Conservation (phyloP, 805 yeast species). For the Metschnikowia peoriensis region DNA sequence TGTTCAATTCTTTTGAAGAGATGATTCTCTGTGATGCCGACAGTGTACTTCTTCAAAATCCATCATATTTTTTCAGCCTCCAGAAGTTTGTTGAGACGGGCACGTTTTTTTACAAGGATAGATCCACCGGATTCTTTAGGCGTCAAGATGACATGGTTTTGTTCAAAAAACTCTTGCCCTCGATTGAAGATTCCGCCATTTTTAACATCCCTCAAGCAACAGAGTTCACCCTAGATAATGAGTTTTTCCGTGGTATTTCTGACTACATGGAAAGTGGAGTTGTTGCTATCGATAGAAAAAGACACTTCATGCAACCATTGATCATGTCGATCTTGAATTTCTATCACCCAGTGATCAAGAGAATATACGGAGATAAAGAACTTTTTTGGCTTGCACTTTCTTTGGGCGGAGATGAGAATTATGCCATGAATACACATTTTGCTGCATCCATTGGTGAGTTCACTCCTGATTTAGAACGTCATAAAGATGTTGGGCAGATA, state of each 20-base stretch:
- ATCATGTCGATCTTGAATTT: constrained; percentile 30
- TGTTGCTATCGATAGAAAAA: constrained; percentile 27
- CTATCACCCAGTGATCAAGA: constrained; percentile 2
- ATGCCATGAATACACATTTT: constrained; percentile 28
- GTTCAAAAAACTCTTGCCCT: constrained; percentile 47
- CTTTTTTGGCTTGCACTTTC: constrained; percentile 33
- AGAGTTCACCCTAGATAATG: constrained; percentile 28
- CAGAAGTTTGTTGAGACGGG: constrained; percentile 33
- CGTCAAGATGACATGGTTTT: constrained; percentile 37
- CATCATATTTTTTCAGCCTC: constrained; percentile 30
- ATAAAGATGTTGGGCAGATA: constrained; percentile 15
- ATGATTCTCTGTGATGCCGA: constrained; percentile 51
- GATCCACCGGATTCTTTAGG: constrained; percentile 26
- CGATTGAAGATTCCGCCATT: constrained; percentile 19
- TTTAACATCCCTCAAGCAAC: constrained; percentile 36
- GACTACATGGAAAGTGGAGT: constrained; percentile 40
- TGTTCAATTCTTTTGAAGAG: constrained; percentile 17
- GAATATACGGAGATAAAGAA: constrained; percentile 37
- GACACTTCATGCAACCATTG: constrained; percentile 31
- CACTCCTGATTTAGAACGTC: constrained; percentile 29
- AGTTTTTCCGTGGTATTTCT: constrained; percentile 33
- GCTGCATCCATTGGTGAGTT: constrained; percentile 34
- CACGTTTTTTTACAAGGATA: constrained; percentile 19
- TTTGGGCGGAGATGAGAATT: constrained; percentile 28
- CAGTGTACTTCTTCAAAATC: constrained; percentile 41